phyloP scores from a whole-genome alignment of 31 red algal species.

The Asparagopsis taxiformis region DNA sequence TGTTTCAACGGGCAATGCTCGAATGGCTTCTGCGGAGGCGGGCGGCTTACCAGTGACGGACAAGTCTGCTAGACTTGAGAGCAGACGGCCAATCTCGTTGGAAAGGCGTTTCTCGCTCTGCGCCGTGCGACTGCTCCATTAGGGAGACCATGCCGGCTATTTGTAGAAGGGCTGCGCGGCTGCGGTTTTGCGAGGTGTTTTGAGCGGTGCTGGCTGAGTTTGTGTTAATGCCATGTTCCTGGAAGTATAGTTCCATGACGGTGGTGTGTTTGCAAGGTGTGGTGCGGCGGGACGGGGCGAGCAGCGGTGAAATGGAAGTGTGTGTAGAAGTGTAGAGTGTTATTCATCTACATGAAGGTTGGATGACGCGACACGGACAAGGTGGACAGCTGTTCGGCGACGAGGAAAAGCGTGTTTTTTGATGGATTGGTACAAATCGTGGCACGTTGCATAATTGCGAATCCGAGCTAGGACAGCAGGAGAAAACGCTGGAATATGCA shows the following conservation, averaged over 20 bases:
- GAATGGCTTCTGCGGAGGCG: conserved; percentile 35
- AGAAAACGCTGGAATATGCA: not conserved
- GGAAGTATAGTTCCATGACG: conserved; percentile 36
- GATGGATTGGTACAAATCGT: not conserved
- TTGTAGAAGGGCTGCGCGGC: conserved; percentile 9
- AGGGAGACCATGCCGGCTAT: conserved; percentile 1
- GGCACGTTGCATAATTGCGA: not conserved
- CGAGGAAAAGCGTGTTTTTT: not conserved
- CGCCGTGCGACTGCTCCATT: not conserved
- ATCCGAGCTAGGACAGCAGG: not conserved
- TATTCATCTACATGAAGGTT: not conserved
- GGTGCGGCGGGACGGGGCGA: too few relatives aligned
- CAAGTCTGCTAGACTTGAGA: conserved; percentile 8
- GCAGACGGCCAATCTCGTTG: conserved; percentile 6
- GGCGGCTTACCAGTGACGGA: conserved; percentile 24
- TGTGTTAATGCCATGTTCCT: conserved; percentile 32
- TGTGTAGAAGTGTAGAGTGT: not conserved
- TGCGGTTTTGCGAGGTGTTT: not conserved
- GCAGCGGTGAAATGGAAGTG: not conserved
- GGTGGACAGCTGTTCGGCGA: not conserved
- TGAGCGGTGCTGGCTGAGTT: too few relatives aligned
- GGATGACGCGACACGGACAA: not conserved
- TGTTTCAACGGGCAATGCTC: conserved; percentile 17
- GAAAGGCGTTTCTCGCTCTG: not conserved
- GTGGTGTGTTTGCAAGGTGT: too few relatives aligned